Evolutionary conservation across 805 yeast species (phyloP).

Genomic region (Candida takata): DNA sequence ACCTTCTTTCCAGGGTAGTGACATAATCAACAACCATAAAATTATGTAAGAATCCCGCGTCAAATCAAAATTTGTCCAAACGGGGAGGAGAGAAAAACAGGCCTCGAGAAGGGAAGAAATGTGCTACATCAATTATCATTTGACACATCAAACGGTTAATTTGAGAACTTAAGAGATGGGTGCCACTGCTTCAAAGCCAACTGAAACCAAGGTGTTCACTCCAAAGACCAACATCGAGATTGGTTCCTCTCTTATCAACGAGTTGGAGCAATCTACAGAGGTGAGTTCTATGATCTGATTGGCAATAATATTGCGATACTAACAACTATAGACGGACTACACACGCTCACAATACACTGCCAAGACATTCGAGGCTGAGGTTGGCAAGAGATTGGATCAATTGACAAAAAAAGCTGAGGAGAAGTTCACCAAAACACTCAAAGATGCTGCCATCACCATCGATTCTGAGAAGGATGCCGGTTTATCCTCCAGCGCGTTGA

Average conservation of each 20-base stretch:
- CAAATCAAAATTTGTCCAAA: no score
- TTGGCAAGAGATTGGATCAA: conserved; percentile 46
- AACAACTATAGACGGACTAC: conserved; percentile 40
- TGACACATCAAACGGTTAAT: no score
- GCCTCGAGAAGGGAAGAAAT: no score
- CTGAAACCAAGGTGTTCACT: conserved; percentile 55
- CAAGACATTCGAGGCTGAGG: conserved; percentile 58
- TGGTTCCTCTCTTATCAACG: conserved; percentile 55
- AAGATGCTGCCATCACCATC: conserved; percentile 32
- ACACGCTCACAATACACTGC: conserved; percentile 66
- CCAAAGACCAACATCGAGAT: conserved; percentile 65
- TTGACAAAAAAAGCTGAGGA: conserved; percentile 46
- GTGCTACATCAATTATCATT: no score
- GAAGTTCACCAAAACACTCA: conserved; percentile 44
- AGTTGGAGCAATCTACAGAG: conserved; percentile 54
- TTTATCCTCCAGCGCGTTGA: conserved; percentile 26
- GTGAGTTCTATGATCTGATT: background rate
- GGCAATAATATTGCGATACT: background rate
- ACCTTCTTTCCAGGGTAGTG: no score
- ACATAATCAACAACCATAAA: no score
- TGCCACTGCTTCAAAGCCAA: conserved; percentile 49
- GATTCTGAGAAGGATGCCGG: conserved; percentile 26
- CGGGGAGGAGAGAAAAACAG: no score
- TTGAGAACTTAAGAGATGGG: conserved; percentile 43
- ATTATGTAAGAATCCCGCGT: no score